A percentile compares a stretch with the other conserved stretches of the same genome.
Evolutionary conservation across 495 filamentous ascomycete genomes (phyloP).

Genomic region (Podospora appendiculata): DNA sequence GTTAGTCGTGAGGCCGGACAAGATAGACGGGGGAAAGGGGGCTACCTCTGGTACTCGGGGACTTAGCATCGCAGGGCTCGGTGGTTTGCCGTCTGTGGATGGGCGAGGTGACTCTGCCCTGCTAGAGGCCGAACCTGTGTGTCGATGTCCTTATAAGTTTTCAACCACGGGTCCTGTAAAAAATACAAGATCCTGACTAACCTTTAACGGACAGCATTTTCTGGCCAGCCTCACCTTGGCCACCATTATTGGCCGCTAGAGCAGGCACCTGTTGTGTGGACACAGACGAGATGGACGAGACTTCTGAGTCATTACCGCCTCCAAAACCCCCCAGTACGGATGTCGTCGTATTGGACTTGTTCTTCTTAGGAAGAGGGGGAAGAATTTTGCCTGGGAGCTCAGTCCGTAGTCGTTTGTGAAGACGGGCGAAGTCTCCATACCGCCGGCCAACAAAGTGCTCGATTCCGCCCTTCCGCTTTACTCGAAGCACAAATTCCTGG

Average conservation of each 20-base stretch:
- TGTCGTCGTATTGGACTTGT: slow-evolving; percentile 63
- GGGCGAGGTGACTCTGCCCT: slow-evolving; percentile 27
- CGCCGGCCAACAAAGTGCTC: slow-evolving; percentile 75
- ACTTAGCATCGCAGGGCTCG: slow-evolving; percentile 12
- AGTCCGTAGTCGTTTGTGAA: slow-evolving; percentile 70
- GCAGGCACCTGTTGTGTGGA: slow-evolving; percentile 46
- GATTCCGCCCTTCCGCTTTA: slow-evolving; percentile 60
- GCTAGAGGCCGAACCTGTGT: slow-evolving; percentile 23
- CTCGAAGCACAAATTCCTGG: slow-evolving; percentile 84
- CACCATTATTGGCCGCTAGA: slow-evolving; percentile 5
- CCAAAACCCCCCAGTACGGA: slow-evolving; percentile 39
- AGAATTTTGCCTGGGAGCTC: slow-evolving; percentile 91
- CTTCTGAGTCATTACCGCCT: slow-evolving; percentile 59
- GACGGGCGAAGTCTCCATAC: slow-evolving; percentile 77
- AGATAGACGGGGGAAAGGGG: background rate
- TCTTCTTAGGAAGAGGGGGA: slow-evolving; percentile 81
- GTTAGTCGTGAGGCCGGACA: background rate
- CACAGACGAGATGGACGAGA: slow-evolving; percentile 66
- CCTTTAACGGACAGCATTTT: slow-evolving; percentile 39
- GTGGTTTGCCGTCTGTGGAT: slow-evolving; percentile 25
- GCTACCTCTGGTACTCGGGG: slow-evolving; percentile 16
- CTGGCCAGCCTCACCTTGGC: slow-evolving; percentile 12
- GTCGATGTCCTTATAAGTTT: slow-evolving; percentile 22
- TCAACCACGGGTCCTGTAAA: background rate
- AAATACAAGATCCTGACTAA: slow-evolving; percentile 4